These are phyloP conservation scores for Schizochytrium sp. DNA, from an alignment of 108 stramenopile species.

Conservation along the genomic window DNA sequence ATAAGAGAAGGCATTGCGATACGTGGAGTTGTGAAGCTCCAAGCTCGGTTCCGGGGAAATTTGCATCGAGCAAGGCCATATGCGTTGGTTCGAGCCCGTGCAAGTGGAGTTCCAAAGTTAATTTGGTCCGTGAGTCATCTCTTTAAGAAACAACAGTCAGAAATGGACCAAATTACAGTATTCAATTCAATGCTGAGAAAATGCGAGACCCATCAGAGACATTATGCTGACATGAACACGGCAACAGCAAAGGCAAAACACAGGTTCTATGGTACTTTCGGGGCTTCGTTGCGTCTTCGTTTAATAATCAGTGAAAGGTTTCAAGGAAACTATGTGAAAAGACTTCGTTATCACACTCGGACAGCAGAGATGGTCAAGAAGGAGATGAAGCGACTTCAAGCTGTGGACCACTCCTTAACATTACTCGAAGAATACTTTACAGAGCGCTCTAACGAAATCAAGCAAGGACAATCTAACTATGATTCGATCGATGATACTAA, in stretches of 20 bases:
- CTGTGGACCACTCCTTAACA: no score
- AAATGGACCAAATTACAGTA: neutral
- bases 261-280: neutral
- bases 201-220: neutral
- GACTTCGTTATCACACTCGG: neutral
- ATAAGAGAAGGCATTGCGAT: neutral
- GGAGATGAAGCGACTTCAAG: neutral
- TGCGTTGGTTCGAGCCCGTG: neutral
- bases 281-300: neutral
- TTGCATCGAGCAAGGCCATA: constrained; percentile 6
- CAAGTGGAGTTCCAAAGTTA: neutral
- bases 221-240: neutral
- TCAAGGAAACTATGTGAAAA: neutral
- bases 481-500: neutral
- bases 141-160: neutral
- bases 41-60: constrained; percentile 12
- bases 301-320: constrained; percentile 4
- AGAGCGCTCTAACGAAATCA: neutral
- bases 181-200: constrained; percentile 6
- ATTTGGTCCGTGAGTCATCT: neutral
- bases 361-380: neutral
- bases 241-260: constrained; percentile 16
- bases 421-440: neutral
- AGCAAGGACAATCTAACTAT: neutral
- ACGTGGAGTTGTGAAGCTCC: constrained; percentile 12